Evolutionary conservation across 2,329 filamentous ascomycete genomes (phyloP).

Genomic region (Gaeumannomyces tritici): DNA sequence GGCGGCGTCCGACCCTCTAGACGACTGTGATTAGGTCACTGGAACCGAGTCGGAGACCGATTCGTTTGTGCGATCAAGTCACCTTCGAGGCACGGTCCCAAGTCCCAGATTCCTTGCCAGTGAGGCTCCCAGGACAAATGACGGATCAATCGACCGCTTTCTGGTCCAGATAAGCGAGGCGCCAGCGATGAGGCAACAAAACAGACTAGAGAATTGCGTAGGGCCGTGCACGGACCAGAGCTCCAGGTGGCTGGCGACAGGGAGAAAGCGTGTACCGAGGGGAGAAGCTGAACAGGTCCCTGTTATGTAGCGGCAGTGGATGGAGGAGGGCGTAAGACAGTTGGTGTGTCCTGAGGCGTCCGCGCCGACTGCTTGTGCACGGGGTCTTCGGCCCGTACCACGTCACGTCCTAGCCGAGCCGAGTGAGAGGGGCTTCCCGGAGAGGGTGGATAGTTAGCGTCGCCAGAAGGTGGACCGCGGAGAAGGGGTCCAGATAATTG

Average conservation of each 20-base stretch:
- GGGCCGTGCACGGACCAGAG: neutral
- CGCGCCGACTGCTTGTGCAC: neutral
- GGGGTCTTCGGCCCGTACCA: neutral
- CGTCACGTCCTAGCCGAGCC: neutral
- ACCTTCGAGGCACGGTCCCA: neutral
- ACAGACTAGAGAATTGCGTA: neutral
- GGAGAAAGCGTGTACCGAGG: neutral
- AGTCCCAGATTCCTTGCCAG: neutral
- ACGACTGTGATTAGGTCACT: no score
- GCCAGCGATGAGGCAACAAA: neutral
- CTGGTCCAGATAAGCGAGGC: neutral
- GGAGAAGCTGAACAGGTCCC: no score
- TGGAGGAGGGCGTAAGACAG: neutral
- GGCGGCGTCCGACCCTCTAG: no score
- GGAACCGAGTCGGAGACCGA: neutral
- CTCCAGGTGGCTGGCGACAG: neutral
- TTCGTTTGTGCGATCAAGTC: neutral
- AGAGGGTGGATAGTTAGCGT: neutral
- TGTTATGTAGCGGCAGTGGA: neutral
- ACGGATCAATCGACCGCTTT: neutral
- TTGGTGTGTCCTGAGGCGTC: neutral
- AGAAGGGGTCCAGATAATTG: neutral
- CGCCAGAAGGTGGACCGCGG: neutral
- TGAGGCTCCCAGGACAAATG: neutral
- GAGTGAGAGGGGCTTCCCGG: neutral